These are phyloP conservation scores for Immersiella caudata DNA, from an alignment of 495 filamentous ascomycete species.

Conservation along the genomic window DNA sequence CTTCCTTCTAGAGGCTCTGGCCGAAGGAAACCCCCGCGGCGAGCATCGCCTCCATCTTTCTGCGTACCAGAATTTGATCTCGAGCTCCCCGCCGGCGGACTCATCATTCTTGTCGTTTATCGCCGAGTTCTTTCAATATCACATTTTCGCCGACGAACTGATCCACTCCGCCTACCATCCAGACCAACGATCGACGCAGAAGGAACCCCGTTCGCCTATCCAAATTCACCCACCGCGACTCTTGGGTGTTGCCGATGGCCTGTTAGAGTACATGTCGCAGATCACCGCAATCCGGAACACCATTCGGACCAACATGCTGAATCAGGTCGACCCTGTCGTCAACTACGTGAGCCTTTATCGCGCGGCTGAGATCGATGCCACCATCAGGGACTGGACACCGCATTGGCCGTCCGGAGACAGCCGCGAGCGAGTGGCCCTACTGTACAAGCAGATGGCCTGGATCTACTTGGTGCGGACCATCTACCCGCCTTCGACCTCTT, in stretches of 20 bases:
- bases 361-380: constrained; percentile 77
- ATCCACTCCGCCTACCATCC: constrained; percentile 65
- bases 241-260: constrained; percentile 83
- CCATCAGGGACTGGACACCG: constrained; percentile 75
- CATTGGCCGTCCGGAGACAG: constrained; percentile 68
- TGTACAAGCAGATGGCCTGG: constrained; percentile 91
- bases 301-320: constrained; percentile 67
- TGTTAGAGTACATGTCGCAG: constrained; percentile 79
- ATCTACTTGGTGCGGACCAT: constrained; percentile 87
- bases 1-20: constrained; percentile 77
- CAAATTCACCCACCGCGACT: constrained; percentile 78
- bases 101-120: constrained; percentile 77
- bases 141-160: constrained; percentile 80
- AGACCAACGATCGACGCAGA: constrained; percentile 53
- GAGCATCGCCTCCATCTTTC: constrained; percentile 81
- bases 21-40: constrained; percentile 74
- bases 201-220: constrained; percentile 66
- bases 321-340: constrained; percentile 67
- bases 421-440: constrained; percentile 73
- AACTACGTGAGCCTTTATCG: constrained; percentile 73
- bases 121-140: constrained; percentile 91
- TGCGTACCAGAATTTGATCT: constrained; percentile 72
- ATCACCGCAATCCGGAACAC: constrained; percentile 78
- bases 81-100: constrained; percentile 59
- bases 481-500: constrained; percentile 56